Evolutionary conservation across 2,329 filamentous ascomycete species (phyloP), one percentile per base, ranked within the genome.

Genomic region (Aspergillus arachidicola): DNA sequence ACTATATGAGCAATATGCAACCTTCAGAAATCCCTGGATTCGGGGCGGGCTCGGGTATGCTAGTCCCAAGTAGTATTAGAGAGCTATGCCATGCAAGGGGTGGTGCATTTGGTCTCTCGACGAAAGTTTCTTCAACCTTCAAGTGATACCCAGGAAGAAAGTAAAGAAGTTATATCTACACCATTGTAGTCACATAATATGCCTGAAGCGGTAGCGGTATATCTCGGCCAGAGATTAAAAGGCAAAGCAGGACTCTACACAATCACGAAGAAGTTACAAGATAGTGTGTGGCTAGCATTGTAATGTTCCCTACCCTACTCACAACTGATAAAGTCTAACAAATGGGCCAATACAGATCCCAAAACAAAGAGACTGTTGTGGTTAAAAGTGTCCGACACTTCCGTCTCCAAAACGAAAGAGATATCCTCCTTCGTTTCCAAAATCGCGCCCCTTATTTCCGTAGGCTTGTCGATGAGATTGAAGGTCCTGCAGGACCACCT

Each of bases 391-490:
- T 67, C 23, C 23, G 48, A n/a, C 63, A 70, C 57, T 72, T 69
- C 56, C 66, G 67, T 41, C 53, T 73, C 34, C 55, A 71, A 16
- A 75, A 72, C 41, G 71, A 73, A 60, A 62, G 66, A 48, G 68
- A 73, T 48, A 48, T 73, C 36, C 63, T 73, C 11, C 46, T 58
- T 32, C 69, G 59, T 38, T 73, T 75, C 55, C 71, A 74, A 66
- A 16, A 28, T n/a, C 57, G 43, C 43, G 67, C 68, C 11, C 57
- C 57, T 0, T 64, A 56, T 57, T 43, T 72, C 30, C 70, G 67
- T 19, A 67, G 68, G 16, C 58, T 72, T 23, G 55, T 73, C 46
- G 68, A 74, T 58, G 69, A 73, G 48, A 63, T 73, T 30, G 32
- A 62, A 21, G 66, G 70, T 26, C 51, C 70, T 3, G 14, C 57